Evolutionary conservation across 257 asterid species (phyloP).

Genomic region (Nicotiana noctiflora): DNA sequence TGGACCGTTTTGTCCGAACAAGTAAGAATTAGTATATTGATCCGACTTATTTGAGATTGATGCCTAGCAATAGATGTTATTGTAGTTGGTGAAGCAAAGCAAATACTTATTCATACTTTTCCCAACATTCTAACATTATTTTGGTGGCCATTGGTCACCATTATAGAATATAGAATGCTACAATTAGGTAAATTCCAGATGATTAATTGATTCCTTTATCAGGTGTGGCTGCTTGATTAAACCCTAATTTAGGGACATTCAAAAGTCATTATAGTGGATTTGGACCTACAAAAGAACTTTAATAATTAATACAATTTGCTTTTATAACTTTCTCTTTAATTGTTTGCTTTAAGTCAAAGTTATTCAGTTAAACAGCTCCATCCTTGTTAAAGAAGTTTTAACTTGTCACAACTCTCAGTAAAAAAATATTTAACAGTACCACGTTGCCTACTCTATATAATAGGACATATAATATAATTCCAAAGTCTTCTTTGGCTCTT

Average conservation of each 20-base stretch:
- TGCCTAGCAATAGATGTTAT: too few species aligned
- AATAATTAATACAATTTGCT: constrained; percentile 24
- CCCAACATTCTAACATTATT: neutral
- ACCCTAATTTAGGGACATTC: constrained; percentile 23
- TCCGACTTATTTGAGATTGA: too few species aligned
- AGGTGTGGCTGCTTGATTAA: neutral
- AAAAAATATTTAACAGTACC: neutral
- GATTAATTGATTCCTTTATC: neutral
- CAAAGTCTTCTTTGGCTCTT: neutral
- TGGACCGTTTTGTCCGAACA: too few species aligned
- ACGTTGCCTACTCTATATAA: neutral
- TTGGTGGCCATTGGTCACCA: neutral
- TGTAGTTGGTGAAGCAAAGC: neutral
- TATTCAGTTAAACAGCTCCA: constrained; percentile 37
- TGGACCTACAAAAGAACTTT: constrained; percentile 32
- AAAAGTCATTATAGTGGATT: constrained; percentile 25
- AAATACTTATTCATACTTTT: too few species aligned
- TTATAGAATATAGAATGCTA: neutral
- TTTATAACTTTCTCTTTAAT: constrained; percentile 28
- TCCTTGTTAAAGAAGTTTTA: neutral
- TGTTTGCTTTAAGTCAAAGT: constrained; percentile 35
- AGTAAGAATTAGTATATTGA: too few species aligned
- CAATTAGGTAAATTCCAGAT: neutral
- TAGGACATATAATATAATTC: neutral
- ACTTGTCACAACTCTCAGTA: neutral